Base-by-base conservation (phyloP, 148 eudicot genomes). In the Amaranthus hypochondriacus region DNA sequence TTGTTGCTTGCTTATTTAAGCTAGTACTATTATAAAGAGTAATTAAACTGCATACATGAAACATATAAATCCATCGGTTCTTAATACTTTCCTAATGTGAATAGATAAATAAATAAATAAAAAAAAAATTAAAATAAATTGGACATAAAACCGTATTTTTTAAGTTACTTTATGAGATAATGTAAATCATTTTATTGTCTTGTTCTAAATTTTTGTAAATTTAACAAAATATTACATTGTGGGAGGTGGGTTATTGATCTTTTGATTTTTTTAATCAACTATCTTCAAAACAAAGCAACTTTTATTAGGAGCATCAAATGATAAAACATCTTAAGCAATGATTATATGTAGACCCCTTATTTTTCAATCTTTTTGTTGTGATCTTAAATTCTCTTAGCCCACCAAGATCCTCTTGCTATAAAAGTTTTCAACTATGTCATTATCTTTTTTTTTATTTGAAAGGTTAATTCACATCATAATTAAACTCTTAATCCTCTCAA, bases 361-460 rank as follows among this genome's bases (percentile, higher is more conserved):
- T 58, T 66, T 12, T 9, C 72, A 64, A 75, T 64, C 46, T 18
- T 66, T 65, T 75, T 57, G 61, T 48, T 73, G 72, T 69, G 57
- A 56, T 54, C 79, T 76, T 56, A 80, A 71, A 71, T 80, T 76
- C 66, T 70, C 62, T 79, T 56, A 79, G 77, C 78, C 81, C 81
- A 79, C 81, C 54, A 68, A 79, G 77, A 74, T 74, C 66, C 76
- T 69, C 70, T 12, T 64, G 6, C 5, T 21, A 60, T 46, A 46
- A 61, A 68, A 73, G 47, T 12, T 60, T 73, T 68, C 65, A 60
- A 47, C 12, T 68, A 4, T 42, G 56, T 53, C 18, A 18, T 68
- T 68, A 65, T 13, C 68, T 28, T 28, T 13, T 73, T n/a, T 61
- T 10, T 49, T 62, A n/a, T 57, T 69, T 62, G 52, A 60, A 6